Conservation (phyloP, 2,329 filamentous ascomycete genomes). For the Gliomastix tumulicola region DNA sequence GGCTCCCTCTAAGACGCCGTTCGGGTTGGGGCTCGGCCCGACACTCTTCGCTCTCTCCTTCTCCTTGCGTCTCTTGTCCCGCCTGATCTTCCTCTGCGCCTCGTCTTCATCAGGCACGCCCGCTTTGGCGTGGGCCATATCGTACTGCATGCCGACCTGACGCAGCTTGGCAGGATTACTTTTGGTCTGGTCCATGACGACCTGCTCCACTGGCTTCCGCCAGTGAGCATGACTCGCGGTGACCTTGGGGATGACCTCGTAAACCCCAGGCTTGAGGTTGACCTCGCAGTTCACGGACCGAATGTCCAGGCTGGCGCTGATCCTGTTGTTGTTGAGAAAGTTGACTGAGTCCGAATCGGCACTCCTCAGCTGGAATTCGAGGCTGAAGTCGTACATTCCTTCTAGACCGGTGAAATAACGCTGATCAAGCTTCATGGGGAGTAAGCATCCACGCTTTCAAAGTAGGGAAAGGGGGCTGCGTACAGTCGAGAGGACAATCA, state of each 20-base stretch:
- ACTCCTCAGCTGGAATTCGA: constrained; percentile 35
- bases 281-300: constrained; percentile 66
- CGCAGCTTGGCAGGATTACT: constrained; percentile 56
- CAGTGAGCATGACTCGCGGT: constrained; percentile 41
- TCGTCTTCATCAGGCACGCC: constrained; percentile 43
- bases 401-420: constrained; percentile 37
- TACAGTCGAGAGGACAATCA: constrained; percentile 34
- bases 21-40: too few relatives aligned
- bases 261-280: constrained; percentile 59
- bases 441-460: not conserved
- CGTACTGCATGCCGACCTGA: constrained; percentile 50
- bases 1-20: too few relatives aligned
- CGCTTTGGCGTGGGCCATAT: constrained; percentile 55
- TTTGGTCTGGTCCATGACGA: constrained; percentile 40
- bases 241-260: constrained; percentile 64
- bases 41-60: constrained; percentile 16
- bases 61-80: constrained; percentile 17
- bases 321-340: constrained; percentile 8
- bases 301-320: too few relatives aligned
- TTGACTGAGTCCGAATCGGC: constrained; percentile 11
- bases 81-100: constrained; percentile 14
- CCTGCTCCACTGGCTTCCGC: constrained; percentile 46
- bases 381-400: constrained; percentile 32
- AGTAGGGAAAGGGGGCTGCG: not conserved
- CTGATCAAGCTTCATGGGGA: constrained; percentile 28